Percentiles rank a stretch among this genome's conserved stretches.
Evolutionary conservation across 192 early-diverging fungal species (phyloP).

Genomic region (Funneliformis mosseae): DNA sequence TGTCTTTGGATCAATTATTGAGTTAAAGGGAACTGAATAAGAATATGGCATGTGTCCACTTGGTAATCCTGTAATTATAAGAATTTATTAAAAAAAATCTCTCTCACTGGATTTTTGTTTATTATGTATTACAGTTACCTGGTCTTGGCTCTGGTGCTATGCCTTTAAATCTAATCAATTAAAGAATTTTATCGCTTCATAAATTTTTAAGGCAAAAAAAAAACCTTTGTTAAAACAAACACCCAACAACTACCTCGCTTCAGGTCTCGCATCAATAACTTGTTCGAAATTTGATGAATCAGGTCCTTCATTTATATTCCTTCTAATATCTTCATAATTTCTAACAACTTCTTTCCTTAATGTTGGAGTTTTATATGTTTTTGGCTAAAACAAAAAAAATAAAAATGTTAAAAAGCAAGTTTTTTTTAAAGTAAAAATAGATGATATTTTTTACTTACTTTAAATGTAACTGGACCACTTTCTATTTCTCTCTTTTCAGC

Average conservation of each 20-base stretch:
- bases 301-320: constrained; percentile 50
- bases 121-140: background rate
- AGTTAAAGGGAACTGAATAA: constrained; percentile 72
- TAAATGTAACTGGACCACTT: constrained; percentile 37
- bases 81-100: no score
- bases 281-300: constrained; percentile 42
- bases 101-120: no score
- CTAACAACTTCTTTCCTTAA: constrained; percentile 50
- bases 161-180: constrained; percentile 68
- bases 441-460: background rate
- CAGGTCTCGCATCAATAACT: constrained; percentile 75
- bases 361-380: constrained; percentile 41
- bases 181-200: background rate
- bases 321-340: constrained; percentile 59
- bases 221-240: background rate
- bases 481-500: constrained; percentile 40
- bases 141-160: constrained; percentile 76
- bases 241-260: constrained; percentile 39
- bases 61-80: constrained; percentile 51
- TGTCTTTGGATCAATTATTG: constrained; percentile 58
- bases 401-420: background rate
- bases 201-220: background rate
- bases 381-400: constrained; percentile 27
- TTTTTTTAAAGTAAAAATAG: background rate
- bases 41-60: constrained; percentile 84